Conservation (phyloP, 768 basidiomycete genomes). For the Rhodotorula graminis region DNA sequence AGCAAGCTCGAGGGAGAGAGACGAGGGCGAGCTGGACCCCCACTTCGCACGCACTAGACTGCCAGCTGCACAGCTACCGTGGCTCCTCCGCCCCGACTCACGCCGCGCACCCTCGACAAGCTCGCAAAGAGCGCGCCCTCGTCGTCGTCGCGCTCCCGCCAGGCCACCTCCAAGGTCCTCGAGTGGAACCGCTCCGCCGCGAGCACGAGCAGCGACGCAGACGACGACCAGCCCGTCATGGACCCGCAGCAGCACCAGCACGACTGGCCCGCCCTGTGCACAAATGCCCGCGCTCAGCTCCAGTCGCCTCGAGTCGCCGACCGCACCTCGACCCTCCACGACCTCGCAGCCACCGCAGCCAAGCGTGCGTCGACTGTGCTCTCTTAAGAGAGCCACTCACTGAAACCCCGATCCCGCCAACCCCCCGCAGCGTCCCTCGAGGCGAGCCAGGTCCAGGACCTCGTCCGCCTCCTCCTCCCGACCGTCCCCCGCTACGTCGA, state of each 20-base stretch:
- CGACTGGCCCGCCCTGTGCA: conserved; percentile 20
- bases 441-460: conserved; percentile 49
- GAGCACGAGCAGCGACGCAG: not conserved
- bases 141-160: not conserved
- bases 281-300: not conserved
- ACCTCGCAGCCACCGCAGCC: not conserved
- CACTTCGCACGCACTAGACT: too few species aligned
- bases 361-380: conserved; percentile 9
- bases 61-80: not conserved
- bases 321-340: conserved; percentile 3
- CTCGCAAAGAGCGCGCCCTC: not conserved
- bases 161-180: not conserved
- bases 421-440: conserved; percentile 10
- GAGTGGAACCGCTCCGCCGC: not conserved
- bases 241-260: not conserved
- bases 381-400: not conserved
- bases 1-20: not conserved
- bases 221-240: not conserved
- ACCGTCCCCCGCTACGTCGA: conserved; percentile 79
- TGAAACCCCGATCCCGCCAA: too few species aligned
- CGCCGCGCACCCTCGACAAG: not conserved
- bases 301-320: not conserved
- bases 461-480: conserved; percentile 66
- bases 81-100: not conserved
- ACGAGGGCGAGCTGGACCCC: too few species aligned